Percentiles rank a stretch among this genome's conserved stretches.
Evolutionary conservation across 176 grass and related monocot species (phyloP).

Genomic region (Oryza longistaminata): DNA sequence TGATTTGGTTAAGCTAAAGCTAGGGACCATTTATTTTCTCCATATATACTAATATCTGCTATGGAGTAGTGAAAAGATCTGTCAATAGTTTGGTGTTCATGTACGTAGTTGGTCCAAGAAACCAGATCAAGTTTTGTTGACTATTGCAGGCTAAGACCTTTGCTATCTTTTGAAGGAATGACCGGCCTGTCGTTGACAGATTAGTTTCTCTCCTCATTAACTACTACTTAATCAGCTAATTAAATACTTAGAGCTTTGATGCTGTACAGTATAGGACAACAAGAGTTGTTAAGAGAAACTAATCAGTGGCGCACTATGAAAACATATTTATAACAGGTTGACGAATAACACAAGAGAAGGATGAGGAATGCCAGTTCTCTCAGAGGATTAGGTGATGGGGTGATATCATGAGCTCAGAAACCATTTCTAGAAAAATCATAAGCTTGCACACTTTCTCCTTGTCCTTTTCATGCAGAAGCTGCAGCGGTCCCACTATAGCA

Average conservation of each 20-base stretch:
- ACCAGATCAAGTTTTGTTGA: conserved; percentile 36
- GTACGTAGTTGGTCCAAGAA: conserved; percentile 31
- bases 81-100: conserved; percentile 22
- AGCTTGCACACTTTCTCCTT: background rate
- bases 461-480: conserved; percentile 31
- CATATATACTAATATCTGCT: background rate
- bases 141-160: conserved; percentile 28
- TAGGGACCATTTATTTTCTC: background rate
- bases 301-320: conserved; percentile 5
- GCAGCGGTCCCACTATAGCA: conserved; percentile 22
- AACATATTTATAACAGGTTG: background rate
- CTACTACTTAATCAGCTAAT: background rate
- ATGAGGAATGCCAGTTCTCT: background rate
- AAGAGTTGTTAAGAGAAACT: conserved; percentile 2
- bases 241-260: background rate
- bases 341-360: conserved; percentile 27
- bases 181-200: conserved; percentile 41
- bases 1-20: background rate
- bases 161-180: conserved; percentile 25
- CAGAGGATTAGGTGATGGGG: conserved; percentile 64
- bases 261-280: conserved; percentile 15
- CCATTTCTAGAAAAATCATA: conserved; percentile 15
- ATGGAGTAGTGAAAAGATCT: background rate
- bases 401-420: conserved; percentile 51
- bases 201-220: background rate